Evolutionary conservation across 2,329 filamentous ascomycete genomes (phyloP).

Genomic region (Paecilomyces dactylethromorphus): DNA sequence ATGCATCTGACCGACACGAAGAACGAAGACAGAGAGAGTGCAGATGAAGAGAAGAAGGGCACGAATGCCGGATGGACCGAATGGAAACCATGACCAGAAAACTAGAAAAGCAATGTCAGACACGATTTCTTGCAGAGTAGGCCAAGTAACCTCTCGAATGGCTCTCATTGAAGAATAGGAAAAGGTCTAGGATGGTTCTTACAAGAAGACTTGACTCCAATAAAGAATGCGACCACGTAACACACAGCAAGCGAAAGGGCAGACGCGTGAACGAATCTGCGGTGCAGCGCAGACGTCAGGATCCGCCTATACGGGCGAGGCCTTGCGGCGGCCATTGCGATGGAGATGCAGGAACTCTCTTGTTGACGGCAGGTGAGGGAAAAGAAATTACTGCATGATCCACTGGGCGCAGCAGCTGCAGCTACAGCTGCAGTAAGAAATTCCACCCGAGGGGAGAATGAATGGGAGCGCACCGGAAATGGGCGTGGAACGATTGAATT

Average conservation of each 20-base stretch:
- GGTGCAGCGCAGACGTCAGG: constrained; percentile 79
- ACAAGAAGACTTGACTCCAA: constrained; percentile 67
- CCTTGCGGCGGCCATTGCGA: constrained; percentile 29
- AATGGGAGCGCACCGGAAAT: neutral
- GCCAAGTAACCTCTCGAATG: neutral
- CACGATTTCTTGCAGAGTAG: neutral
- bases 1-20: constrained; percentile 80
- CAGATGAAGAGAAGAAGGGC: constrained; percentile 69
- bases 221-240: constrained; percentile 63
- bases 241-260: constrained; percentile 63
- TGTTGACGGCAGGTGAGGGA: constrained; percentile 13
- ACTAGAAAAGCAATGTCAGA: constrained; percentile 40
- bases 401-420: neutral
- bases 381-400: constrained; percentile 18
- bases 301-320: constrained; percentile 71
- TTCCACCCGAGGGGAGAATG: constrained; percentile 1
- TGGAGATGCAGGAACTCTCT: constrained; percentile 14
- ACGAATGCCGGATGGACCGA: constrained; percentile 69
- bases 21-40: constrained; percentile 69
- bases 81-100: constrained; percentile 80
- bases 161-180: neutral
- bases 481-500: neutral
- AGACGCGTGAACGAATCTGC: constrained; percentile 75
- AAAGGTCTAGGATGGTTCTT: constrained; percentile 26
- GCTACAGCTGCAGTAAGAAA: neutral